Conservation (phyloP, 129 eudicot genomes). For the Saposhnikovia divaricata region DNA sequence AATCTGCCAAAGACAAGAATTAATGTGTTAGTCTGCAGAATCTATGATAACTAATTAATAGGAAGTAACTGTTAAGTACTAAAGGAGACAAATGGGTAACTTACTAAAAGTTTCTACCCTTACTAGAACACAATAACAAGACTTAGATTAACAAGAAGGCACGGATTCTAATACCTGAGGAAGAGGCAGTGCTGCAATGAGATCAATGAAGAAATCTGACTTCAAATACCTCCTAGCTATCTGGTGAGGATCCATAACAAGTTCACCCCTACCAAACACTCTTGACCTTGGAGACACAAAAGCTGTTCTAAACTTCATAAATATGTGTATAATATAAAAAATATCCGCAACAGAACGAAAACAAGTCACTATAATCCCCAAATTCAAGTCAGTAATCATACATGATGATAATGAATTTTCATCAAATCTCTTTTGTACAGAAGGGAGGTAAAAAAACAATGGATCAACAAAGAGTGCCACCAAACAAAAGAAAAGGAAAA, state of each 20-base stretch:
- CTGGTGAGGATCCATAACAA: constrained; percentile 60
- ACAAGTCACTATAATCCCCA: constrained; percentile 67
- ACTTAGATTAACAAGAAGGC: background rate
- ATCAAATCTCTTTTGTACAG: constrained; percentile 25
- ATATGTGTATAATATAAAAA: constrained; percentile 56
- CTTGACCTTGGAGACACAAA: constrained; percentile 78
- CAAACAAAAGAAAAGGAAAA: constrained; percentile 66
- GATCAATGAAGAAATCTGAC: constrained; percentile 61
- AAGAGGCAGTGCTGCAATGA: constrained; percentile 84
- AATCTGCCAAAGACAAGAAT: constrained; percentile 41
- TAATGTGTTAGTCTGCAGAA: constrained; percentile 1
- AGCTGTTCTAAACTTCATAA: constrained; percentile 78
- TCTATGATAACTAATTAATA: background rate
- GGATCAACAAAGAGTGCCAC: constrained; percentile 88
- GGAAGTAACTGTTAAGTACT: background rate
- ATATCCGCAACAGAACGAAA: constrained; percentile 65
- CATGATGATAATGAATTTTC: constrained; percentile 31
- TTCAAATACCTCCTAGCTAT: constrained; percentile 67
- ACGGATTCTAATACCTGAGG: constrained; percentile 56
- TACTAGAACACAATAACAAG: background rate
- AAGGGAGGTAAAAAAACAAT: constrained; percentile 76
- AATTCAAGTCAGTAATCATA: constrained; percentile 58
- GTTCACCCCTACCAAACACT: constrained; percentile 93
- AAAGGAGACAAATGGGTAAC: background rate
- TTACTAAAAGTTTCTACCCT: background rate